Conservation (phyloP, 1,284 basidiomycete genomes). For the Cryptococcus sp. region DNA sequence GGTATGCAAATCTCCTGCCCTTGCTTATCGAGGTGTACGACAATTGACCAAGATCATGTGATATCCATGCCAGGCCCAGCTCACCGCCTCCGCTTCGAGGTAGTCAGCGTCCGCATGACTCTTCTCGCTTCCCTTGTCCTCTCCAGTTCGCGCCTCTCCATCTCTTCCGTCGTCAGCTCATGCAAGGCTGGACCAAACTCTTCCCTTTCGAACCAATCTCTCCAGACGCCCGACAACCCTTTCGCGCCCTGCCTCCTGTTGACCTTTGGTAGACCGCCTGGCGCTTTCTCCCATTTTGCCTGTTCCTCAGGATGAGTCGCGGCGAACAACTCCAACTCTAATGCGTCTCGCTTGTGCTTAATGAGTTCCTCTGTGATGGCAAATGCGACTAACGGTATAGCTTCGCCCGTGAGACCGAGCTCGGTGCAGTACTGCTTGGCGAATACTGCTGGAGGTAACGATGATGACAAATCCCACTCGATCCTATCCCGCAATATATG, state of each 20-base stretch:
- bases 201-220: constrained; percentile 90
- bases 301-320: constrained; percentile 57
- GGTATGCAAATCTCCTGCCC: no score
- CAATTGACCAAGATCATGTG: no score
- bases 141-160: constrained; percentile 86
- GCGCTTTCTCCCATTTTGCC: constrained; percentile 65
- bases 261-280: constrained; percentile 58
- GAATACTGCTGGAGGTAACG: constrained; percentile 86
- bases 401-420: constrained; percentile 84
- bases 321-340: constrained; percentile 86
- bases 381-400: constrained; percentile 82
- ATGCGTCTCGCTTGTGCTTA: constrained; percentile 89
- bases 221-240: constrained; percentile 83
- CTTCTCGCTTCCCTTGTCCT: constrained; percentile 66
- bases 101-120: constrained; percentile 27
- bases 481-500: constrained; percentile 91
- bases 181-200: constrained; percentile 90
- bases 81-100: constrained; percentile 19
- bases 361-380: constrained; percentile 93
- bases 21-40: no score
- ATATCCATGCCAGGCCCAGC: neutral
- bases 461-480: constrained; percentile 95
- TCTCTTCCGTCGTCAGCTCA: constrained; percentile 82
- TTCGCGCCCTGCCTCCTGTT: constrained; percentile 67
- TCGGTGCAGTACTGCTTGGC: constrained; percentile 78